Base-by-base conservation (phyloP, 2,329 filamentous ascomycete genomes). In the Colletotrichum sidae region DNA sequence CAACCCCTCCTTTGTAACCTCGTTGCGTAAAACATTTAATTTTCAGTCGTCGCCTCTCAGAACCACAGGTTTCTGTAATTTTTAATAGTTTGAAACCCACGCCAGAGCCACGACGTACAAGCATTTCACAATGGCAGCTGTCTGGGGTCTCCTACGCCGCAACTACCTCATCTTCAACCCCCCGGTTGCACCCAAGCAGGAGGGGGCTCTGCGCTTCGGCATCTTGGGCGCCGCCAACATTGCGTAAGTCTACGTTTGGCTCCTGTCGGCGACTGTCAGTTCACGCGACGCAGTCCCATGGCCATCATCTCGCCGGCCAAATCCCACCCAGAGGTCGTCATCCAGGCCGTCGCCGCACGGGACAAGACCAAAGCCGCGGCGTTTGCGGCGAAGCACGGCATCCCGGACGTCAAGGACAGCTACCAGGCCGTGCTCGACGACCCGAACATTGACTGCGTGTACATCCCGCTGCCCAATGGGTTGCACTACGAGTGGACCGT, bases 281-380 rank as follows among this genome's bases (percentile, higher is more conserved):
- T 25, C 25, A 25, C 25, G 25, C 25, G 25, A 25, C 25, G 25
- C 25, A 82, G 78, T 8, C 79, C 80, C 0, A 56, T 73, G 13
- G 78, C 79, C 11, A 68, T 86, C 15, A 80, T 88, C 41, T 70
- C 65, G 2, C 84, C 86, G 0, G 84, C 85, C 12, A 81, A 77
- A 66, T 80, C 78, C 3, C 86, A 89, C 69, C 76, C 85, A 0
- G 84, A 86, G 44, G 82, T 88, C 12, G 76, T 86, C 11, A 65
- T 89, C 11, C 78, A 81, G 8, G 83, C 81, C 5, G 79, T 89
- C 2, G 84, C 86, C 3, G 84, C 85, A 3, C 78, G 86, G 5
- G 81, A 86, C 70, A 74, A 69, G 38, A 72, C 71, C 5, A 82
- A 77, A 55, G 86, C 86, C 1, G 73, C 79, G 54, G 77, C 75